These are phyloP conservation scores for Sclerotinia spermophila DNA, from an alignment of 2,329 filamentous ascomycete species.

Conservation along the genomic window DNA sequence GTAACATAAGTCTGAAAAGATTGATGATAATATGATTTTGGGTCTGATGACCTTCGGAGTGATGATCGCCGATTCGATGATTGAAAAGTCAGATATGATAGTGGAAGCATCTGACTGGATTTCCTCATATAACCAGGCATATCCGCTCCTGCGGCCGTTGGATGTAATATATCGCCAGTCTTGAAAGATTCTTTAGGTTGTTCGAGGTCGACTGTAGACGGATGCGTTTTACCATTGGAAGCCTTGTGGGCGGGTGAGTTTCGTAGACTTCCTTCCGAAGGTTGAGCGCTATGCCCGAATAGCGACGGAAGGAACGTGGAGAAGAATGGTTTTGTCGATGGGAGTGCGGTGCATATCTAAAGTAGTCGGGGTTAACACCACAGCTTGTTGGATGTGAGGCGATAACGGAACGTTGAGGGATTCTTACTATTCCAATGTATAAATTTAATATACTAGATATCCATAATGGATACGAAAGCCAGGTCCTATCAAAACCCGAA, in stretches of 20 bases:
- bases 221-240: not conserved
- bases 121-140: not conserved
- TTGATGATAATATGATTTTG: not conserved
- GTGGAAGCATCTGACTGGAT: slow-evolving; percentile 9
- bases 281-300: not conserved
- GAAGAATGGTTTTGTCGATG: slow-evolving; percentile 45
- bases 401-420: not conserved
- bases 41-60: not conserved
- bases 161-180: not conserved
- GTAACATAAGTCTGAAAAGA: slow-evolving; percentile 5
- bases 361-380: not conserved
- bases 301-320: slow-evolving; percentile 37
- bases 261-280: not conserved
- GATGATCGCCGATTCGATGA: not conserved
- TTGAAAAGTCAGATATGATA: slow-evolving; percentile 11
- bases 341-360: slow-evolving; percentile 44
- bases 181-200: not conserved
- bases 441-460: slow-evolving; percentile 41
- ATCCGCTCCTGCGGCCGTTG: not conserved
- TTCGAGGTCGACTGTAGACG: not conserved
- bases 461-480: slow-evolving; percentile 38
- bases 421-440: slow-evolving; percentile 42
- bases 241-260: not conserved
- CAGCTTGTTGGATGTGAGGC: not conserved
- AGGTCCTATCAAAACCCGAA: slow-evolving; percentile 36